Conservation (phyloP, 106 monocot species). For the Phalaenopsis equestris region DNA sequence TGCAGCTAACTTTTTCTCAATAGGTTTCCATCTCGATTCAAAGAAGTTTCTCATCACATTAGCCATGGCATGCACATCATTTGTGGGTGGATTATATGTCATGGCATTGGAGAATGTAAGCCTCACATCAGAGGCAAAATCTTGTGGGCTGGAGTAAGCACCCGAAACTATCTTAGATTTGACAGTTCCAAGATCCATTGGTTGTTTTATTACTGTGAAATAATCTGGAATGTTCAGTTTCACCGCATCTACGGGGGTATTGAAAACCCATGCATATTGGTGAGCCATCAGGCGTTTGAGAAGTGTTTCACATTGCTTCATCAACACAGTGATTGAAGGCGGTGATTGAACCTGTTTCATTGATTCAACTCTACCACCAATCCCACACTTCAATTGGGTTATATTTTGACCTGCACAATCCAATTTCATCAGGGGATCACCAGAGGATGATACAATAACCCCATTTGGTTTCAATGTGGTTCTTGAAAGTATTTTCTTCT, state of each 20-base stretch:
- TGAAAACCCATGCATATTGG: slow-evolving; percentile 61
- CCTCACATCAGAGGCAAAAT: slow-evolving; percentile 81
- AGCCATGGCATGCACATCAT: slow-evolving; percentile 83
- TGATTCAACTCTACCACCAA: slow-evolving; percentile 34
- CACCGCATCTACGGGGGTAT: slow-evolving; percentile 67
- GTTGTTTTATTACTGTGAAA: slow-evolving; percentile 59
- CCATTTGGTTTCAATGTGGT: slow-evolving; percentile 11
- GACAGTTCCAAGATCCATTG: slow-evolving; percentile 93
- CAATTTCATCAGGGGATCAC: slow-evolving; percentile 17
- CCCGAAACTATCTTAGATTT: slow-evolving; percentile 55
- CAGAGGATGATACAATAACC: slow-evolving; percentile 28
- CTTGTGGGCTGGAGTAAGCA: slow-evolving; percentile 49
- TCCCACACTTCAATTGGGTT: slow-evolving; percentile 22
- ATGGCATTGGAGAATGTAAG: slow-evolving; percentile 87
- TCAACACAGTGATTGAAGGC: slow-evolving; percentile 16
- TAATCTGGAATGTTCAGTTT: slow-evolving; percentile 90
- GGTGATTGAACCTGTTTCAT: slow-evolving; percentile 18
- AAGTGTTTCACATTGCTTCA: slow-evolving; percentile 76
- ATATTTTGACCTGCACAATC: slow-evolving; percentile 6
- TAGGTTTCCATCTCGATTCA: slow-evolving; percentile 77
- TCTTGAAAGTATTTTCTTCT: slow-evolving; percentile 37
- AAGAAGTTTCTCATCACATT: slow-evolving; percentile 58
- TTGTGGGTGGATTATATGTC: slow-evolving; percentile 76
- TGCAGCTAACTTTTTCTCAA: slow-evolving; percentile 54
- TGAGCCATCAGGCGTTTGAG: slow-evolving; percentile 61